These are phyloP conservation scores for Tirmania nivea DNA, from an alignment of 495 filamentous ascomycete genomes.

Conservation along the genomic window DNA sequence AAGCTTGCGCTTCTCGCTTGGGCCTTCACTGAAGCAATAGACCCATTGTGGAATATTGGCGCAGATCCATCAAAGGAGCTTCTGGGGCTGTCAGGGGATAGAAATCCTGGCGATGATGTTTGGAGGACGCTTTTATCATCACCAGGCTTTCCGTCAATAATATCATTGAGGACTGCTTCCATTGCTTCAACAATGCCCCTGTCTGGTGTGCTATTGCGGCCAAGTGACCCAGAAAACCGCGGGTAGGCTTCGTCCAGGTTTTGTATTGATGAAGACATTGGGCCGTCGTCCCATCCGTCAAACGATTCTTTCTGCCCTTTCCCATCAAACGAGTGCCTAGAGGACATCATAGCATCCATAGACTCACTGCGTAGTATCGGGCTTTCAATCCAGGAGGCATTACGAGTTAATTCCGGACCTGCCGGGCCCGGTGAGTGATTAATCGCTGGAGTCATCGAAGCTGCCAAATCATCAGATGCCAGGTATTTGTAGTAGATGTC, in stretches of 20 bases:
- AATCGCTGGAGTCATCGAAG: not conserved
- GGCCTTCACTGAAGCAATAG: not conserved
- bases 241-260: conserved; percentile 29
- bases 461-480: conserved; percentile 54
- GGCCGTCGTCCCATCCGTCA: conserved; percentile 30
- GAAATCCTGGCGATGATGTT: not conserved
- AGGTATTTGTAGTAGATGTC: conserved; percentile 91
- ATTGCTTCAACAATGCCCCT: conserved; percentile 57
- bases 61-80: conserved; percentile 31
- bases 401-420: conserved; percentile 5
- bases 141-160: conserved; percentile 44
- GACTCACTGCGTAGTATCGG: not conserved
- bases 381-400: conserved; percentile 12
- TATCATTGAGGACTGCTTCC: conserved; percentile 84
- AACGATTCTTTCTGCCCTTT: conserved; percentile 21
- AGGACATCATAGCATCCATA: conserved; percentile 20
- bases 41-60: conserved; percentile 25
- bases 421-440: not conserved
- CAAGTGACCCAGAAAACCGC: conserved; percentile 6
- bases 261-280: conserved; percentile 30
- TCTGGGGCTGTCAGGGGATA: conserved; percentile 27
- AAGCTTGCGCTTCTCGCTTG: not conserved
- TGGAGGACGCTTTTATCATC: not conserved
- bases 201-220: conserved; percentile 7
- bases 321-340: conserved; percentile 29